These are phyloP conservation scores for Eragrostis curvula DNA, from an alignment of 176 grass and related monocot genomes.

Conservation along the genomic window DNA sequence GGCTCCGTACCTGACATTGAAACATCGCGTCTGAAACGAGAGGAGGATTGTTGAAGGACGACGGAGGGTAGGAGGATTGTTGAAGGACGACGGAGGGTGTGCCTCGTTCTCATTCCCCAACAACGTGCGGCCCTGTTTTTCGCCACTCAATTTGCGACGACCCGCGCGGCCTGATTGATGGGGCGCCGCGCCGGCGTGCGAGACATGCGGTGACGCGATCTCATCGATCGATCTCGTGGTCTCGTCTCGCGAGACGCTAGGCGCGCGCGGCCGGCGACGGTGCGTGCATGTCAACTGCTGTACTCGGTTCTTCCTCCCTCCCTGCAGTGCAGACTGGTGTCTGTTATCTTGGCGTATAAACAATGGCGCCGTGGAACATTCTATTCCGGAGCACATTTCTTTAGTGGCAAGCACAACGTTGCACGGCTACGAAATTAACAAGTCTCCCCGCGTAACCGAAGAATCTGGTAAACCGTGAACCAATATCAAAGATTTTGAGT, in stretches of 20 bases:
- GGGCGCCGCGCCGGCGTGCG: constrained; percentile 19
- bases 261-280: not conserved
- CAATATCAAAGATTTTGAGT: not conserved
- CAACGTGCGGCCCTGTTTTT: constrained; percentile 44
- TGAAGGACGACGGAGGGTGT: not conserved
- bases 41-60: constrained; percentile 21
- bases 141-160: constrained; percentile 39
- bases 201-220: not conserved
- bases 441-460: constrained; percentile 15
- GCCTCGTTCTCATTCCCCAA: constrained; percentile 1
- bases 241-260: constrained; percentile 28
- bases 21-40: not conserved
- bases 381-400: constrained; percentile 14
- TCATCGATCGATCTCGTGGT: not conserved
- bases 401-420: constrained; percentile 33
- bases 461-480: constrained; percentile 35
- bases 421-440: not conserved
- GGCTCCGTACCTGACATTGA: constrained; percentile 12
- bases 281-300: constrained; percentile 6
- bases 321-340: not conserved
- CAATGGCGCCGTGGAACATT: constrained; percentile 39
- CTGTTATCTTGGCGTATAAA: constrained; percentile 41
- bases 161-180: constrained; percentile 24
- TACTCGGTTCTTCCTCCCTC: not conserved
- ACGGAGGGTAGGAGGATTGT: not conserved